A percentile compares a stretch with the other conserved stretches of the same genome.
These are phyloP conservation scores for Calonectria hongkongensis DNA, from an alignment of 2,329 filamentous ascomycete species.

Conservation along the genomic window DNA sequence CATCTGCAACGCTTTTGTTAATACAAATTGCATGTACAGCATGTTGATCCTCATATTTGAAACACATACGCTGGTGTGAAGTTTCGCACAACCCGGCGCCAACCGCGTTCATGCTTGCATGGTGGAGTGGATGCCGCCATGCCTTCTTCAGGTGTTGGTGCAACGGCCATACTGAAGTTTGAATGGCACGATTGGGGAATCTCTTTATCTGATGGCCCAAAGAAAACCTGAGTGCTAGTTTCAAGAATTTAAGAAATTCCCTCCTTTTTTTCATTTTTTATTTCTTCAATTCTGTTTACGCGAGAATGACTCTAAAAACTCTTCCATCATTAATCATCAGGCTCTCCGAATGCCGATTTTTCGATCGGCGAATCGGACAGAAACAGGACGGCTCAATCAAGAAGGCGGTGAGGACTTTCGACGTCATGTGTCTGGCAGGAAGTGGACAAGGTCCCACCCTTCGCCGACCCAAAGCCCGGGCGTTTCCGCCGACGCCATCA, in stretches of 20 bases:
- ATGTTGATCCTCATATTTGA: too few relatives aligned
- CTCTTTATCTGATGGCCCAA: too few relatives aligned
- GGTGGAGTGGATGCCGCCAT: not conserved
- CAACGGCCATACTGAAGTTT: not conserved
- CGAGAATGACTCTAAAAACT: not conserved
- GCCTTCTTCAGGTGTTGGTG: not conserved
- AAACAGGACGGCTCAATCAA: not conserved
- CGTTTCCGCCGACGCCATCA: not conserved
- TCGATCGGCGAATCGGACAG: not conserved
- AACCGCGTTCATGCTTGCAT: constrained; percentile 14
- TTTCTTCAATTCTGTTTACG: not conserved
- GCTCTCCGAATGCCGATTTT: not conserved
- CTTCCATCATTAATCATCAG: not conserved
- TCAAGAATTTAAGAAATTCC: not conserved
- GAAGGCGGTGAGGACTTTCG: not conserved
- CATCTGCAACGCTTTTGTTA: constrained; percentile 24
- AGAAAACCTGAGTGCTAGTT: too few relatives aligned
- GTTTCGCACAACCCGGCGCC: not conserved
- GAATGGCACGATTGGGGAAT: not conserved
- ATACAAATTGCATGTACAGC: too few relatives aligned
- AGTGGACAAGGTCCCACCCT: not conserved
- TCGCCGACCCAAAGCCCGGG: constrained; percentile 2
- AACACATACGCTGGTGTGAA: constrained; percentile 4
- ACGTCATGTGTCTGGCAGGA: not conserved
- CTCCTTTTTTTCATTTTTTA: too few relatives aligned